Evolutionary conservation across 1,284 basidiomycete genomes (phyloP), one percentile per base, ranked within the genome.

Genomic region (Apiotrichum akiyoshidainum): DNA sequence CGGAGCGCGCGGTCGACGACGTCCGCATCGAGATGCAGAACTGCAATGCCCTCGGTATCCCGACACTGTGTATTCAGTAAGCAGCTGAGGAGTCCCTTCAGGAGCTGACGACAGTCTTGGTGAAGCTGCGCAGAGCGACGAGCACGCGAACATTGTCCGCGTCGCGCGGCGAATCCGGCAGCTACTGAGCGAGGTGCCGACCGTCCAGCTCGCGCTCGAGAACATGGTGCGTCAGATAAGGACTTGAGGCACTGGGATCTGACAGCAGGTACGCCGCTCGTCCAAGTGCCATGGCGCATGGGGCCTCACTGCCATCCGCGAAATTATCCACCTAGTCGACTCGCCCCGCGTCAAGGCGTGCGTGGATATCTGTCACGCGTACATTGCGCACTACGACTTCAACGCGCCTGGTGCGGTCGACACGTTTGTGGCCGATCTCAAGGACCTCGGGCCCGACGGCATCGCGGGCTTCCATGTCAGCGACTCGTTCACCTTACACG

Each of bases 321-420:
- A 33, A 5, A 46, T 63, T 26, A 34, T 63, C 22, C 47, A 56
- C n/a, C 26, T 17, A 0, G 61, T 63, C 33, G 39, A 46, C 42
- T 33, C 17, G 16, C 37, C 41, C 3, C 61, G 57, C 35, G 31
- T 52, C 19, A 52, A 40, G 33, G 44, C 47, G 14, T 63, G 61
- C 22, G 46, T 63, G 31, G 61, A 63, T 22, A 45, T 63, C 21
- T 63, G 61, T 40, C 61, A 63, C 52, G 61, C 61, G 6, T 53
- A 54, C 52, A 63, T 63, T 34, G 47, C 54, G 17, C 57, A 63
- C 22, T 55, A 51, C 34, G 54, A 63, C 40, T 44, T 63, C 3
- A 16, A 41, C 16, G 3, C n/a, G 1, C 10, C 16, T 2, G 17
- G 13, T 0, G 54, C 45, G 6, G 39, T 51, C 42, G 31, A 9